Conservation (phyloP, 805 yeast genomes). For the Starmerella bombicola region DNA sequence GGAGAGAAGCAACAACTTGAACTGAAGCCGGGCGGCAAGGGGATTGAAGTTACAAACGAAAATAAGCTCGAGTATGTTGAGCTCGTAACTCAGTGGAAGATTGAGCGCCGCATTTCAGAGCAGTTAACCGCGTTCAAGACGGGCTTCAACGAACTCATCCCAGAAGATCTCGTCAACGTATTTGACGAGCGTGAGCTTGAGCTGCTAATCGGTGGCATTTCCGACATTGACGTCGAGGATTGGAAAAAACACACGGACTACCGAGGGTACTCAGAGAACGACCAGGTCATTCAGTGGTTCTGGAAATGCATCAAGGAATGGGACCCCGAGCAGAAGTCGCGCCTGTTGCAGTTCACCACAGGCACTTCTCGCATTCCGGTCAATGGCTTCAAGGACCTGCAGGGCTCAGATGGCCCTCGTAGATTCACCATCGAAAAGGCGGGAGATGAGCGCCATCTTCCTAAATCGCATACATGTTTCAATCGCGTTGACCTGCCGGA, state of each 20-base stretch:
- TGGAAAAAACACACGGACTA: conserved; percentile 99
- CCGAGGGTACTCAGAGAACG: conserved; percentile 93
- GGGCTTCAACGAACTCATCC: conserved; percentile 94
- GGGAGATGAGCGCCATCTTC: conserved; percentile 81
- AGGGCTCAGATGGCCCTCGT: conserved; percentile 99
- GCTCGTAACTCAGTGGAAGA: conserved; percentile 90
- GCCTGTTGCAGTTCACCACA: conserved; percentile 91
- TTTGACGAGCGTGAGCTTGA: conserved; percentile 97
- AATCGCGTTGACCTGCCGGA: conserved; percentile 97
- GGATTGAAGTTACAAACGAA: conserved; percentile 86
- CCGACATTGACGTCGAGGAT: conserved; percentile 95
- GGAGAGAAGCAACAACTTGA: conserved; percentile 87
- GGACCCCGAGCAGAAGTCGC: conserved; percentile 94
- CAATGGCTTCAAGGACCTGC: conserved; percentile 95
- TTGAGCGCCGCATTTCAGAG: conserved; percentile 81
- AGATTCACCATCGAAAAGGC: conserved; percentile 97
- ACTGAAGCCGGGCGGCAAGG: conserved; percentile 74
- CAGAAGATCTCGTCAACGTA: conserved; percentile 90
- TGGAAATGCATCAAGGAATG: conserved; percentile 88
- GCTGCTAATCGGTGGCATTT: conserved; percentile 92
- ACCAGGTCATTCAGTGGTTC: conserved; percentile 97
- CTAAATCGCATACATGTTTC: conserved; percentile 97
- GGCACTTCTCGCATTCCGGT: conserved; percentile 99
- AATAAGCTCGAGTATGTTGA: conserved; percentile 85
- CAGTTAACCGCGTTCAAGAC: conserved; percentile 94